Conservation (phyloP, 2,329 filamentous ascomycete genomes). For the Fusarium sp. region DNA sequence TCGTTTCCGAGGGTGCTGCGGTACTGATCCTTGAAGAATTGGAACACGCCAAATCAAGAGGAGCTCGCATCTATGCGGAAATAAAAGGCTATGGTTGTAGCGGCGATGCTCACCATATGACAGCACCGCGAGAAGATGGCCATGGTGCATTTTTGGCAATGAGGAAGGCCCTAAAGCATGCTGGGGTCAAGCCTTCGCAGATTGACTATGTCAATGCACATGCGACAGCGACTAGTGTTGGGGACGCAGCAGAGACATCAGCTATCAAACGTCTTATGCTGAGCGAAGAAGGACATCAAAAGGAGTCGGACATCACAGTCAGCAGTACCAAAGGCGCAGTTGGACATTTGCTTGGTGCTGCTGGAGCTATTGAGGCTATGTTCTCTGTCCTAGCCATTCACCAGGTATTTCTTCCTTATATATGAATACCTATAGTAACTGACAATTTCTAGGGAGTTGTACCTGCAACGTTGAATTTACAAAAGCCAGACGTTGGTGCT, state of each 20-base stretch:
- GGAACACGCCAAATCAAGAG: conserved; percentile 84
- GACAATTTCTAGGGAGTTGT: conserved; percentile 73
- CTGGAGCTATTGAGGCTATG: conserved; percentile 89
- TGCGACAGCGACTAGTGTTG: conserved; percentile 87
- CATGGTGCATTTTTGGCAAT: conserved; percentile 86
- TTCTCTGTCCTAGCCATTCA: conserved; percentile 84
- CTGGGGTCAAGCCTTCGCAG: conserved; percentile 72
- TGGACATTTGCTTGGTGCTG: conserved; percentile 90
- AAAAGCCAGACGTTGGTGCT: conserved; percentile 73
- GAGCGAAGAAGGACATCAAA: conserved; percentile 73
- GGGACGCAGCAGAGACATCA: conserved; percentile 87
- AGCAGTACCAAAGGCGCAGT: conserved; percentile 95
- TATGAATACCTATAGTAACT: not conserved
- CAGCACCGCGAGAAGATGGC: conserved; percentile 86
- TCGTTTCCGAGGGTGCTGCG: conserved; percentile 92
- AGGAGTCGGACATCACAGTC: conserved; percentile 76
- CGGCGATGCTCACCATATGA: conserved; percentile 93
- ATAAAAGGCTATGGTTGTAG: conserved; percentile 90
- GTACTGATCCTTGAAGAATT: conserved; percentile 90
- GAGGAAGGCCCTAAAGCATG: conserved; percentile 82
- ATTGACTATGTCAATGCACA: conserved; percentile 97
- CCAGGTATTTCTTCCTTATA: conserved; percentile 70
- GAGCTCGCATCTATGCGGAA: conserved; percentile 88
- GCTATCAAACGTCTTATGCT: conserved; percentile 85
- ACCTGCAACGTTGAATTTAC: conserved; percentile 88